Evolutionary conservation across 208 protist genomes (phyloP).

Genomic region (Vickermania spadyakhi): DNA sequence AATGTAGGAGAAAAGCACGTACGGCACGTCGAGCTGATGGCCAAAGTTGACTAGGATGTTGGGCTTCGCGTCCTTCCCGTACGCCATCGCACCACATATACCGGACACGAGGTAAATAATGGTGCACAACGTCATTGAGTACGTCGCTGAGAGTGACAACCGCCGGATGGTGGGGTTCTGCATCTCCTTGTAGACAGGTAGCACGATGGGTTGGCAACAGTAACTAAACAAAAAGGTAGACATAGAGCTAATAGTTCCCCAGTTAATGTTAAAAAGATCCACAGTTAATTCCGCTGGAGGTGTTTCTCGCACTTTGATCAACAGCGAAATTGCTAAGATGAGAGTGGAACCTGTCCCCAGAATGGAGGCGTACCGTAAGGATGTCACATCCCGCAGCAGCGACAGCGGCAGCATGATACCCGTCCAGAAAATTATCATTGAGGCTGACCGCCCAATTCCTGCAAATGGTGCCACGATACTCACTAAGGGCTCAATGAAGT

Average conservation of each 20-base stretch:
- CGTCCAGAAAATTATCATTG: conserved; percentile 67
- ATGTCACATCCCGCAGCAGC: conserved; percentile 45
- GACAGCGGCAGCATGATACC: conserved; percentile 78
- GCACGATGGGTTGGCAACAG: conserved; percentile 74
- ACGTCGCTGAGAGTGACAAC: conserved; percentile 43
- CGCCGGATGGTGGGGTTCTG: conserved; percentile 26
- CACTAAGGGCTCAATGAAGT: conserved; percentile 58
- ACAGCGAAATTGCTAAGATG: conserved; percentile 36
- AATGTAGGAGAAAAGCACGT: conserved; percentile 50
- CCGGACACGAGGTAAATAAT: conserved; percentile 59
- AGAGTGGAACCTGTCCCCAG: conserved; percentile 50
- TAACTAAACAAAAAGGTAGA: conserved; percentile 71
- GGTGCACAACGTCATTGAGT: conserved; percentile 49
- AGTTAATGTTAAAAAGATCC: conserved; percentile 20
- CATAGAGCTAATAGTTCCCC: conserved; percentile 26
- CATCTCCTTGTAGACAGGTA: conserved; percentile 68
- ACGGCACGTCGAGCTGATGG: conserved; percentile 24
- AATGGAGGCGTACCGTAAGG: conserved; percentile 66
- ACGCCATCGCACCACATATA: conserved; percentile 54
- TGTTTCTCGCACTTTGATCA: conserved; percentile 9
- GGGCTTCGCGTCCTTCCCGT: conserved; percentile 34
- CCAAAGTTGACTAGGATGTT: conserved; percentile 77
- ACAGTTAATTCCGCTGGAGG: not conserved
- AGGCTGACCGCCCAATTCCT: conserved; percentile 24
- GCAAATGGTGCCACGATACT: conserved; percentile 12